phyloP scores from a whole-genome alignment of 2,329 filamentous ascomycete genomes.

The Cryoendolithus antarcticus region DNA sequence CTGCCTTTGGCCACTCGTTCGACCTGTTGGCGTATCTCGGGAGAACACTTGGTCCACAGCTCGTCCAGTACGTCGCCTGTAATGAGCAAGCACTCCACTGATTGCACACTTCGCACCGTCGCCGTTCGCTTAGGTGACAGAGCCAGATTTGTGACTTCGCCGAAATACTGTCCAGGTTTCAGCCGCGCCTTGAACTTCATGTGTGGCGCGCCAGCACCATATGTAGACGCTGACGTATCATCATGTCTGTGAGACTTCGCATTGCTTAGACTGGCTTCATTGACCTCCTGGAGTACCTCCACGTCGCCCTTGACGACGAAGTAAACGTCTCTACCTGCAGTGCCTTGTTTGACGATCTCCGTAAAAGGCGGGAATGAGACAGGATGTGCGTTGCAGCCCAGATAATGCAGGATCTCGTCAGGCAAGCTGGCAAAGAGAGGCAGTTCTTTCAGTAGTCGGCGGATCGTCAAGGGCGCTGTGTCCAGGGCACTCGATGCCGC shows the following conservation, averaged over 20 bases:
- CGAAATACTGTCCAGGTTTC: conserved; percentile 86
- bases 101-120: conserved; percentile 80
- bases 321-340: conserved; percentile 79
- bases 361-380: conserved; percentile 82
- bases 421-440: conserved; percentile 82
- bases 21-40: conserved; percentile 68
- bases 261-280: too few relatives aligned
- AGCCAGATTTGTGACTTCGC: conserved; percentile 84
- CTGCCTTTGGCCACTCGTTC: conserved; percentile 73
- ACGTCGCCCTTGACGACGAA: conserved; percentile 94
- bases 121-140: conserved; percentile 79
- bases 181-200: conserved; percentile 42
- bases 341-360: conserved; percentile 82
- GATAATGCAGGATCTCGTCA: conserved; percentile 84
- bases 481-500: conserved; percentile 69
- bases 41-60: conserved; percentile 75
- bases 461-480: conserved; percentile 79
- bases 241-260: too few relatives aligned
- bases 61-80: conserved; percentile 74
- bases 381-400: conserved; percentile 83
- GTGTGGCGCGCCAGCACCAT: too few relatives aligned
- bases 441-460: conserved; percentile 79
- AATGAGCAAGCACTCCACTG: conserved; percentile 90
- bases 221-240: too few relatives aligned
- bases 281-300: conserved; percentile 54